Percentiles rank a stretch among this genome's conserved stretches.
Conservation (phyloP, 2,329 filamentous ascomycete species). For the Colletotrichum cereale region DNA sequence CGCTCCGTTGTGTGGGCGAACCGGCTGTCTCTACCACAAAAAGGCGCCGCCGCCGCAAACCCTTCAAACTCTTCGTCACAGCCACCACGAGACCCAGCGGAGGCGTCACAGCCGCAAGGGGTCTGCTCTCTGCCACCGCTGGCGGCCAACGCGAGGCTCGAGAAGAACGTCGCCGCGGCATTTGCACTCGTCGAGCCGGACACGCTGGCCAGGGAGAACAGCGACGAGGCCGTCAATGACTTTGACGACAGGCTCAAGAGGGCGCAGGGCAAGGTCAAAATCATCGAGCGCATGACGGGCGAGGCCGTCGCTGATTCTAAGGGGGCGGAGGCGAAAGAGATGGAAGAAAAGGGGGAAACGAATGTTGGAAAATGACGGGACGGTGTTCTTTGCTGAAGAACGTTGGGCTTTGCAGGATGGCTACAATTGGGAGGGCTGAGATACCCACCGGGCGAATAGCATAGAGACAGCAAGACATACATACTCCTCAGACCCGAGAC, state of each 20-base stretch:
- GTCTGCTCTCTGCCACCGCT: constrained; percentile 55
- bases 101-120: background rate
- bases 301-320: constrained; percentile 46
- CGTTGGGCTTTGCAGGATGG: background rate
- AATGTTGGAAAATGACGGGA: background rate
- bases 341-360: constrained; percentile 1
- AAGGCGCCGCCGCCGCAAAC: constrained; percentile 13
- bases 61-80: constrained; percentile 15
- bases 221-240: constrained; percentile 89
- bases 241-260: constrained; percentile 91
- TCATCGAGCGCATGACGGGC: constrained; percentile 79
- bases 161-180: constrained; percentile 81
- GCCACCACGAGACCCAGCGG: background rate
- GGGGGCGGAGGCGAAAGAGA: constrained; percentile 13
- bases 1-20: constrained; percentile 87
- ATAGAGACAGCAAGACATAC: background rate
- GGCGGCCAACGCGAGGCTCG: constrained; percentile 71
- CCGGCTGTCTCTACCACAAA: constrained; percentile 60
- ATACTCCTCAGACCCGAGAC: background rate
- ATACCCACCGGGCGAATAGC: constrained; percentile 8
- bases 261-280: constrained; percentile 84
- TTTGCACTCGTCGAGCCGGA: constrained; percentile 83
- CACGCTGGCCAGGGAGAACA: constrained; percentile 83
- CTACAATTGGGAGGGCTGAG: background rate
- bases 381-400: background rate